Conservation (phyloP, 352 stramenopile species). For the Pythium insidiosum region DNA sequence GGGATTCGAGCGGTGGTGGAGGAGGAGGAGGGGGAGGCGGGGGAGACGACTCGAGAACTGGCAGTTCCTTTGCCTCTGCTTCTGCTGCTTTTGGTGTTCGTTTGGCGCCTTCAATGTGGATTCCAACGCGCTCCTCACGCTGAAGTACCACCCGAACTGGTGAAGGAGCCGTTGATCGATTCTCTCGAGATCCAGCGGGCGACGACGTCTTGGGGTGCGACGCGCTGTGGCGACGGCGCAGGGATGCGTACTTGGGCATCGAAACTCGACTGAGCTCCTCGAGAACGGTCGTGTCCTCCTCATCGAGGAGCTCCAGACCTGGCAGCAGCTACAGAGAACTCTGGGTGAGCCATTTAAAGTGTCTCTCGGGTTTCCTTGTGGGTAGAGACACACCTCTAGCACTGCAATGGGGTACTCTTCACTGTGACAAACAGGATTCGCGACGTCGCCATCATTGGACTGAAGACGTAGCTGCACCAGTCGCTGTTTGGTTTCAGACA, state of each 20-base stretch:
- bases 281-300: slow-evolving; percentile 59
- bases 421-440: slow-evolving; percentile 58
- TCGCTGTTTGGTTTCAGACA: no score
- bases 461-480: slow-evolving; percentile 58
- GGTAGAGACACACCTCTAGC: slow-evolving; percentile 21
- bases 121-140: slow-evolving; percentile 7
- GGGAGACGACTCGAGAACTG: not conserved
- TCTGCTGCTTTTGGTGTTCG: not conserved
- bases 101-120: not conserved
- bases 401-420: slow-evolving; percentile 42
- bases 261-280: slow-evolving; percentile 42
- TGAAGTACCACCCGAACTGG: no score
- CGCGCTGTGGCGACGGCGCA: slow-evolving; percentile 23
- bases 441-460: slow-evolving; percentile 32
- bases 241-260: slow-evolving; percentile 63
- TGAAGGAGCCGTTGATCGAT: no score
- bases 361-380: no score
- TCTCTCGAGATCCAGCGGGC: no score
- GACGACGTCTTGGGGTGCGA: not conserved
- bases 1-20: not conserved
- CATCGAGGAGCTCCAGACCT: slow-evolving; percentile 41
- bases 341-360: no score
- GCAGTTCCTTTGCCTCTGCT: not conserved
- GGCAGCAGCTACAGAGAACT: slow-evolving; percentile 64
- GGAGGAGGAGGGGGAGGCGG: not conserved